Evolutionary conservation across 2,329 filamentous ascomycete species (phyloP).

Genomic region (Neonectria magnoliae): DNA sequence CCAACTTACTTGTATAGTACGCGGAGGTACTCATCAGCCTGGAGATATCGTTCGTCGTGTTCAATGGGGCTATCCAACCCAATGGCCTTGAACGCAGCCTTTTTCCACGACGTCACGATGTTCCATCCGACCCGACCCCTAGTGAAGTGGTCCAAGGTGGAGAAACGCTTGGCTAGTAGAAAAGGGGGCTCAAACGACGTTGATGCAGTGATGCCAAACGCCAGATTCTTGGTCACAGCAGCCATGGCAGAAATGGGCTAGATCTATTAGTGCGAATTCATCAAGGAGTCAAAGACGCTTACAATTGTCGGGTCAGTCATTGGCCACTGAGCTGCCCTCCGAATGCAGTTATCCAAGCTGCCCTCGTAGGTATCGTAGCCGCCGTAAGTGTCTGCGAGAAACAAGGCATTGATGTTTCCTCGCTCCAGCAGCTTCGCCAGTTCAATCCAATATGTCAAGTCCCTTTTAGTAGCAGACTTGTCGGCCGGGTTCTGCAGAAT

Average conservation of each 20-base stretch:
- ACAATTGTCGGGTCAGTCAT: constrained; percentile 72
- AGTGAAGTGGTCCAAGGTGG: constrained; percentile 70
- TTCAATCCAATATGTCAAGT: constrained; percentile 70
- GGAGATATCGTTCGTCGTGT: constrained; percentile 69
- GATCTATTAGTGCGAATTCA: neutral
- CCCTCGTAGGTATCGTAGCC: constrained; percentile 71
- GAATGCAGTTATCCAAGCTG: constrained; percentile 68
- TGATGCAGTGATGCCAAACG: constrained; percentile 70
- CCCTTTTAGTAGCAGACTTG: constrained; percentile 68
- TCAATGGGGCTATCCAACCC: constrained; percentile 66
- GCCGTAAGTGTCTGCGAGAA: constrained; percentile 73
- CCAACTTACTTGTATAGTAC: constrained; percentile 67
- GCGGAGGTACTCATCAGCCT: constrained; percentile 70
- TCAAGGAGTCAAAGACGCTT: constrained; percentile 36
- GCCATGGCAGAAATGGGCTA: constrained; percentile 73
- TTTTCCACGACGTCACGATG: constrained; percentile 65
- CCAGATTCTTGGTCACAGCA: constrained; percentile 70
- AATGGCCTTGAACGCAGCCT: constrained; percentile 70
- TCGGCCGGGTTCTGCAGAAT: constrained; percentile 65
- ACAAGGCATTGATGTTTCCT: constrained; percentile 71
- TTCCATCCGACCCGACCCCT: constrained; percentile 72
- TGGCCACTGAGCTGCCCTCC: constrained; percentile 71
- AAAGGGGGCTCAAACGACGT: constrained; percentile 72
- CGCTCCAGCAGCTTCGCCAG: constrained; percentile 70
- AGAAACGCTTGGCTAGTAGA: constrained; percentile 69